These are phyloP conservation scores for Umbelopsis sp. DNA, from an alignment of 371 early-diverging fungal species.

Conservation along the genomic window DNA sequence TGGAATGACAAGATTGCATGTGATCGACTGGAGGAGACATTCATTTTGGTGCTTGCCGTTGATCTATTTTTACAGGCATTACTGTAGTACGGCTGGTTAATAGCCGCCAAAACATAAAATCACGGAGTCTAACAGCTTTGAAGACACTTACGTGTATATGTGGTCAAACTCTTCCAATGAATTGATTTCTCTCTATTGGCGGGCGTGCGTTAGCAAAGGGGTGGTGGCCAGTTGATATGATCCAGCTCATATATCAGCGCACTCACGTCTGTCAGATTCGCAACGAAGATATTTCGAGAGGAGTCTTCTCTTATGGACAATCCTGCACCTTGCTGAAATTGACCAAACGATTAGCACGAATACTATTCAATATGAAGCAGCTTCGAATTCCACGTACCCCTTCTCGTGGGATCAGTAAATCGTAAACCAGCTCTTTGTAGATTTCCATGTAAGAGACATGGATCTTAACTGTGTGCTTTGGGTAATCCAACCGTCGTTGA, in stretches of 20 bases:
- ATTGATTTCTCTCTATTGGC: slow-evolving; percentile 33
- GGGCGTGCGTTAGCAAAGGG: background rate
- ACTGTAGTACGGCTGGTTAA: slow-evolving; percentile 17
- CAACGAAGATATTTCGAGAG: slow-evolving; percentile 54
- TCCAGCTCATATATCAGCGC: background rate
- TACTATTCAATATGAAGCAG: background rate
- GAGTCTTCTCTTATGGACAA: slow-evolving; percentile 57
- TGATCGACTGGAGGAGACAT: slow-evolving; percentile 63
- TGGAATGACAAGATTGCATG: slow-evolving; percentile 63
- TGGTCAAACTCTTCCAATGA: slow-evolving; percentile 55
- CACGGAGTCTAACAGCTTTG: too few relatives aligned
- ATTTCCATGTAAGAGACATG: slow-evolving; percentile 67
- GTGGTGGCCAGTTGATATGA: background rate
- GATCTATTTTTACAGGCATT: slow-evolving; percentile 56
- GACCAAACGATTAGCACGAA: background rate
- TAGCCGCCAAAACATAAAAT: background rate
- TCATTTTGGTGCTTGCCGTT: slow-evolving; percentile 71
- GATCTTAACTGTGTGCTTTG: slow-evolving; percentile 4
- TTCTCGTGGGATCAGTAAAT: slow-evolving; percentile 53
- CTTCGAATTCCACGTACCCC: slow-evolving; percentile 23
- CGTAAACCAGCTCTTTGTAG: slow-evolving; percentile 66
- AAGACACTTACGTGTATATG: slow-evolving; percentile 39
- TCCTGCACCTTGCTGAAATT: slow-evolving; percentile 24
- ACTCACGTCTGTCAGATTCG: slow-evolving; percentile 54
- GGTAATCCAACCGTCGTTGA: slow-evolving; percentile 24